These are phyloP conservation scores for Venturia aucupariae DNA, from an alignment of 2,329 filamentous ascomycete genomes.

Conservation along the genomic window DNA sequence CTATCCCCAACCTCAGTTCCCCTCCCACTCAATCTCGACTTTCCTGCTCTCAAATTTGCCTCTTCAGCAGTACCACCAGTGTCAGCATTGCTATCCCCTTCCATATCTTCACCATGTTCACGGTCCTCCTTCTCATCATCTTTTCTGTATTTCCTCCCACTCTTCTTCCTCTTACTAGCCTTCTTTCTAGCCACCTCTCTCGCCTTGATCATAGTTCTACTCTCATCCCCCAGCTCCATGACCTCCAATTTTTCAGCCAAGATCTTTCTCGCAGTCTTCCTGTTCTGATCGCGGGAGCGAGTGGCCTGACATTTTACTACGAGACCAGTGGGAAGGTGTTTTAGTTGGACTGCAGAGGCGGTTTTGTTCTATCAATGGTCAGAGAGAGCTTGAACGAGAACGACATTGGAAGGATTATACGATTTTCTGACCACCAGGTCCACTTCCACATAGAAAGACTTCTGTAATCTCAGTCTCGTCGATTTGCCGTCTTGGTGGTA, in stretches of 20 bases:
- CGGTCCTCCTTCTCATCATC: conserved; percentile 36
- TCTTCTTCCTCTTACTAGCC: conserved; percentile 73
- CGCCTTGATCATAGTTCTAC: conserved; percentile 55
- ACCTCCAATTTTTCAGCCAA: conserved; percentile 72
- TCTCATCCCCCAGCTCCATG: conserved; percentile 59
- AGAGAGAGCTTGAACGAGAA: background rate
- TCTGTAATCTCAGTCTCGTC: conserved; percentile 74
- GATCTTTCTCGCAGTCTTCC: conserved; percentile 70
- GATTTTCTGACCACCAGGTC: conserved; percentile 94
- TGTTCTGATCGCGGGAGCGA: conserved; percentile 75
- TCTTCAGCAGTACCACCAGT: background rate
- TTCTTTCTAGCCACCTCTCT: conserved; percentile 58
- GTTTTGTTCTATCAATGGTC: conserved; percentile 75
- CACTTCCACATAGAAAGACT: conserved; percentile 79
- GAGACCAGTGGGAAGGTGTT: conserved; percentile 79
- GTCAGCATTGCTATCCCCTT: background rate
- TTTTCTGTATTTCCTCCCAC: conserved; percentile 64
- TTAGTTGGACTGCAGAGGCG: conserved; percentile 85
- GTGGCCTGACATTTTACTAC: conserved; percentile 94
- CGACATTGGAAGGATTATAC: conserved; percentile 34
- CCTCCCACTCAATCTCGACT: background rate
- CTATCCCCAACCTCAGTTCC: background rate
- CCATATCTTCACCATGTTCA: conserved; percentile 17
- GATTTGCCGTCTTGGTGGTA: conserved; percentile 69
- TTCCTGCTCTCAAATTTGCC: background rate